Evolutionary conservation across 805 yeast genomes (phyloP).

Genomic region (Pichia membranifaciens): DNA sequence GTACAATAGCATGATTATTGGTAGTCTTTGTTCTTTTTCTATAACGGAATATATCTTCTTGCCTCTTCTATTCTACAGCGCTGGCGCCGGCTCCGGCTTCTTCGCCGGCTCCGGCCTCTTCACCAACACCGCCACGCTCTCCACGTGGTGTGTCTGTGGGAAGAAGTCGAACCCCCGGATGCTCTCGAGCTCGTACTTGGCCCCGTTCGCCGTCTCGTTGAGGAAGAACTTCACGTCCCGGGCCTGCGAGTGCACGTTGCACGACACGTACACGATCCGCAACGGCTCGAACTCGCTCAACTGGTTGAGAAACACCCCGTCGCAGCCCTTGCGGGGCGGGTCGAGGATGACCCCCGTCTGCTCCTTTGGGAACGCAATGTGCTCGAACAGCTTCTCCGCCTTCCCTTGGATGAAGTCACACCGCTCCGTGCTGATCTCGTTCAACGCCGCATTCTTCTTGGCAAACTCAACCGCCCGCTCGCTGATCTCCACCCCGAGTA

Average conservation of each 20-base stretch:
- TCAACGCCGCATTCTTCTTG: slow-evolving; percentile 66
- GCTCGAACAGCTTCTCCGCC: slow-evolving; percentile 83
- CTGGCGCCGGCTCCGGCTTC: no score
- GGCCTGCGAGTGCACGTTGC: slow-evolving; percentile 97
- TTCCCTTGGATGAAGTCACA: slow-evolving; percentile 85
- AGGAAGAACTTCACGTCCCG: slow-evolving; percentile 84
- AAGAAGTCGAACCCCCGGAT: slow-evolving; percentile 94
- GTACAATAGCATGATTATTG: slow-evolving; percentile 8
- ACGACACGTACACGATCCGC: slow-evolving; percentile 87
- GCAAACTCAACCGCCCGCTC: slow-evolving; percentile 91
- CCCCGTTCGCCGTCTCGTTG: slow-evolving; percentile 56
- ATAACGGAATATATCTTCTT: slow-evolving; percentile 1
- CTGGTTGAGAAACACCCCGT: slow-evolving; percentile 79
- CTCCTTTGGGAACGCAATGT: slow-evolving; percentile 66
- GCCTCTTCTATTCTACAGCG: no score
- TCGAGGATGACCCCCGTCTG: slow-evolving; percentile 88
- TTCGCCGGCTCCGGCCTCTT: slow-evolving; percentile 2
- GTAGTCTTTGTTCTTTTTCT: neutral
- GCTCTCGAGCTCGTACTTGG: slow-evolving; percentile 65
- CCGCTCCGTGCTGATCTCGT: slow-evolving; percentile 54
- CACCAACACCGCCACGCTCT: slow-evolving; percentile 43
- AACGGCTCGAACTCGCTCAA: slow-evolving; percentile 78
- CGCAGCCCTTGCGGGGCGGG: slow-evolving; percentile 98
- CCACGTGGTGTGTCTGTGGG: slow-evolving; percentile 57
- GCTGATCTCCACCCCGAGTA: slow-evolving; percentile 90